Evolutionary conservation across 1,284 basidiomycete species (phyloP).

Genomic region (Heterobasidion parviporum): DNA sequence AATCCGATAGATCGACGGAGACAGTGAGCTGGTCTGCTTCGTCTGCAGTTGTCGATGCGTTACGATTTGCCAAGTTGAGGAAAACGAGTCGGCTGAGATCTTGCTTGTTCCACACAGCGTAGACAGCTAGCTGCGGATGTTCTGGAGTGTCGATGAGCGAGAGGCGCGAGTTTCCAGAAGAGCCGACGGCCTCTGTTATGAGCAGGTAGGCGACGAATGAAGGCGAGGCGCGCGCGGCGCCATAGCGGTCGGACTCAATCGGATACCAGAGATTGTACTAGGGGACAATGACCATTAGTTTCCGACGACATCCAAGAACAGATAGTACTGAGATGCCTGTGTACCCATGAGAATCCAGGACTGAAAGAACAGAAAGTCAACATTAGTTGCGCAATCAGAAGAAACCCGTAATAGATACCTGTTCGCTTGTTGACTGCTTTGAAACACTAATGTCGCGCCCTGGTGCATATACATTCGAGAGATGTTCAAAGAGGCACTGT

Average conservation of each 20-base stretch:
- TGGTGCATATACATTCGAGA: slow-evolving; percentile 28
- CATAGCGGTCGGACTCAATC: slow-evolving; percentile 21
- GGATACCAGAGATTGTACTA: slow-evolving; percentile 32
- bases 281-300: slow-evolving; percentile 1
- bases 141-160: slow-evolving; percentile 16
- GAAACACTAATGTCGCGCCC: slow-evolving; percentile 27
- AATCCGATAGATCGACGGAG: slow-evolving; percentile 17
- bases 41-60: slow-evolving; percentile 11
- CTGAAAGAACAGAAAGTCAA: slow-evolving; percentile 6
- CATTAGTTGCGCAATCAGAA: neutral
- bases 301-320: neutral
- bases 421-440: slow-evolving; percentile 26
- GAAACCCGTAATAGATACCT: slow-evolving; percentile 8
- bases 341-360: slow-evolving; percentile 26
- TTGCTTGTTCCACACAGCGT: slow-evolving; percentile 24
- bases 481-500: slow-evolving; percentile 24
- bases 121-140: slow-evolving; percentile 20
- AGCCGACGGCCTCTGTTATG: slow-evolving; percentile 25
- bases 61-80: slow-evolving; percentile 23
- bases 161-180: slow-evolving; percentile 19
- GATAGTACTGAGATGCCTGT: neutral
- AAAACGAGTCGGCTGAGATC: slow-evolving; percentile 20
- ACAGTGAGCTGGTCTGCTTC: slow-evolving; percentile 12
- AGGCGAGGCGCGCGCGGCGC: slow-evolving; percentile 23
- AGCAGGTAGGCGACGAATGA: slow-evolving; percentile 28